A percentile compares a stretch with the other conserved stretches of the same genome.
phyloP scores from a whole-genome alignment of 2,329 filamentous ascomycete species.

The Drechslerella dactyloides region DNA sequence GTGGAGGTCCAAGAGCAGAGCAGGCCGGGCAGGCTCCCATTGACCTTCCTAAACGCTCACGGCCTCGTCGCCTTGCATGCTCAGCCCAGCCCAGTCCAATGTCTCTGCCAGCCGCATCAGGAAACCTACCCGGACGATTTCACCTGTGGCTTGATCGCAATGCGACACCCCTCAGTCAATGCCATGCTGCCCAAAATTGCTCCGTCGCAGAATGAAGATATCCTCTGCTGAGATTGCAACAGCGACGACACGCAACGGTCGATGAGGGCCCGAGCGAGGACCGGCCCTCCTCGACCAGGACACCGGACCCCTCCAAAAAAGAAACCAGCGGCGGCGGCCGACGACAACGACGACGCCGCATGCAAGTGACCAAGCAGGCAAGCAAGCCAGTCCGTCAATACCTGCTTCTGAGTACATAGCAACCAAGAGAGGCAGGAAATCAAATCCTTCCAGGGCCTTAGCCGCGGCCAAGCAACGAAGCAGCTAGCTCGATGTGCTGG shows the following conservation, averaged over 20 bases:
- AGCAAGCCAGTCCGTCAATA: no score
- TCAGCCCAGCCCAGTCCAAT: constrained; percentile 17
- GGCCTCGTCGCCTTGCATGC: constrained; percentile 1
- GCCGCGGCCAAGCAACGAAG: constrained; percentile 2
- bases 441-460: background rate
- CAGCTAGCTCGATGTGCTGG: constrained; percentile 8
- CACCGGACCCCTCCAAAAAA: no score
- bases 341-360: no score
- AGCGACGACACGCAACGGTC: background rate
- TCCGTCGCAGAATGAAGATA: constrained; percentile 14
- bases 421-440: background rate
- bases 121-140: constrained; percentile 29
- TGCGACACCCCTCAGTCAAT: constrained; percentile 14
- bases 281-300: no score
- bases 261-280: background rate
- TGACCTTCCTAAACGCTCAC: constrained; percentile 19
- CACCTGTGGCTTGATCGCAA: constrained; percentile 35
- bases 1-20: background rate
- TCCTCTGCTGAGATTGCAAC: background rate
- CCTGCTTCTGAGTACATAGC: background rate
- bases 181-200: constrained; percentile 5
- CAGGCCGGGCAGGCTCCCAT: background rate
- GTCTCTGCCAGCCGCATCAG: constrained; percentile 14
- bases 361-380: no score
- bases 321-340: no score